phyloP scores from a whole-genome alignment of 768 basidiomycete genomes.

The Omphalotus guepiniiformis region DNA sequence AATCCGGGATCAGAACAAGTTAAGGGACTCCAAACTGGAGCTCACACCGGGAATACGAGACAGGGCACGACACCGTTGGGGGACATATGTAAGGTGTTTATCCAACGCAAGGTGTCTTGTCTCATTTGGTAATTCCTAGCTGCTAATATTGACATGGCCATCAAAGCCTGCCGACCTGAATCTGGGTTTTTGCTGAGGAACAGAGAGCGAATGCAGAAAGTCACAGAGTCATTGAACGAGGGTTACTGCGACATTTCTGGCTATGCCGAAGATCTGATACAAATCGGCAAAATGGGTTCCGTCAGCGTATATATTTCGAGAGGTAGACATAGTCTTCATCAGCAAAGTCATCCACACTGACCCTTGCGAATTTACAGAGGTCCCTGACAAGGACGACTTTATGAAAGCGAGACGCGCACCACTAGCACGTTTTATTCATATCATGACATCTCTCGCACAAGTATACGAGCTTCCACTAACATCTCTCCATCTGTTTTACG shows the following conservation, averaged over 20 bases:
- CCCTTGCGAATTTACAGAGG: conserved; percentile 47
- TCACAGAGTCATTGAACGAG: conserved; percentile 74
- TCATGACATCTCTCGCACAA: conserved; percentile 59
- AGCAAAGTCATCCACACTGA: not conserved
- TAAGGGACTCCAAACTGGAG: too few species aligned
- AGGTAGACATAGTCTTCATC: conserved; percentile 35
- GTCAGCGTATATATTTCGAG: conserved; percentile 61
- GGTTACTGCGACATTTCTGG: conserved; percentile 82
- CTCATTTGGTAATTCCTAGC: conserved; percentile 27
- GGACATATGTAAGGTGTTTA: conserved; percentile 32
- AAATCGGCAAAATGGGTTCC: conserved; percentile 62
- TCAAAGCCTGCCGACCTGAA: conserved; percentile 70
- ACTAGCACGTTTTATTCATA: conserved; percentile 67
- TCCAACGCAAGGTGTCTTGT: not conserved
- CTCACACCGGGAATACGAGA: conserved; percentile 9
- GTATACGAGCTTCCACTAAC: conserved; percentile 72
- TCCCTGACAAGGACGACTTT: conserved; percentile 45
- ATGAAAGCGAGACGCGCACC: conserved; percentile 50
- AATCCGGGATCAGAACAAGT: too few species aligned
- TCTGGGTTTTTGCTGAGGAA: conserved; percentile 57
- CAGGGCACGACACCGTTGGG: conserved; percentile 34
- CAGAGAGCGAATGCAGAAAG: conserved; percentile 60
- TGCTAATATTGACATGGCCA: conserved; percentile 66
- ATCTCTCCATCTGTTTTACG: conserved; percentile 85
- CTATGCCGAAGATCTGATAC: conserved; percentile 51